Base-by-base conservation (phyloP, 2,329 filamentous ascomycete species). In the Zasmidium cellare region DNA sequence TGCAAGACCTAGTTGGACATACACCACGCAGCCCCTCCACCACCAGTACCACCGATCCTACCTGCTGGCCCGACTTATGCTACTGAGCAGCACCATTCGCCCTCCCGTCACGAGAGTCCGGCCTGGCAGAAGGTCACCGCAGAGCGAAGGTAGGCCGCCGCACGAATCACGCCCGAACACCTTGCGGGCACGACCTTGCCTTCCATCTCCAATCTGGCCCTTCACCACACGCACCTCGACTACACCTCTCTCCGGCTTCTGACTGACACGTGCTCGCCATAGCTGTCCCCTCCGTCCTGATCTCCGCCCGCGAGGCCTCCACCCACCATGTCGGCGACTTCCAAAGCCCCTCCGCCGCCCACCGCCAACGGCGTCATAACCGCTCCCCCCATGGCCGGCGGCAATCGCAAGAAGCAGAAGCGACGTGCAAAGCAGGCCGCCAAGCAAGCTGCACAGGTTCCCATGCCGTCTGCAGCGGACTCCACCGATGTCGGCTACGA, bases 321-420 rank as follows among this genome's bases (percentile, higher is more conserved):
- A 14, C 22, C 67, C 66, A 78, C 52, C 48, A 61, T 61, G 61
- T 57, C 63, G 52, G 46, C 58, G 46, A 49, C 50, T 44, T 14
- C 67, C 58, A 69, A 66, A 31, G 69, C 75, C 64, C 59, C 57
- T 16, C 55, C 63, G 22, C 62, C 61, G 55, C 55, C 62, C 45
- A 31, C 65, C 28, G 46, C 68, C 65, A 79, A 78, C 71, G 76
- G 75, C 67, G 68, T 76, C 64, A 64, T 73, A 25, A 71, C 72
- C 25, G 72, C 62, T 51, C 65, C 72, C 46, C 59, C 74, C 18
- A 44, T 60, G 5, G 51, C 55, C 11, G 71, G 80, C 9, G 88
- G 92, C 52, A 97, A 96, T 77, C 87, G 90, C 72, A 97, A 97
- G 82, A 97, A 97, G 80, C 90, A 94, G 75, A 97, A 96, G 81